Base-by-base conservation (phyloP, 2,329 filamentous ascomycete species). In the Aspergillus texensis region DNA sequence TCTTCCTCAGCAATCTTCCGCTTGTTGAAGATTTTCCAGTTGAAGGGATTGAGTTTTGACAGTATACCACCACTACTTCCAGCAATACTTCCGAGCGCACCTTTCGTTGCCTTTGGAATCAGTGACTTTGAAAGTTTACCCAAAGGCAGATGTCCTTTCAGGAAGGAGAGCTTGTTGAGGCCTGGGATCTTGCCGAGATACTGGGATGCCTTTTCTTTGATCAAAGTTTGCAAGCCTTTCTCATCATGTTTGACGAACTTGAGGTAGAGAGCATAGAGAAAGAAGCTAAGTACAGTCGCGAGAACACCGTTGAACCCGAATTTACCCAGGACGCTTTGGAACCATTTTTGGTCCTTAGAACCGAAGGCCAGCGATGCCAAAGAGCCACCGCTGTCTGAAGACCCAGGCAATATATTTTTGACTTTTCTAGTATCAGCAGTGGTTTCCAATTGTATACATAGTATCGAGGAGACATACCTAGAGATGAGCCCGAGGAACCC, bases 1-100 rank as follows among this genome's bases (percentile, higher is more conserved):
- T 65, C 60, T 56, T 62, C 55, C 39, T 65, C 62, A 19, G 60
- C 62, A 19, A 65, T 52, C 57, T 61, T 60, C 12, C 57, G 34
- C 32, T 52, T 32, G 30, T 65, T 52, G 43, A 62, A 65, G 24
- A 65, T 59, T n/a, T 41, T 62, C 46, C 46, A 50, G 14, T n/a
- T 50, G 16, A 50, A n/a, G 3, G 60, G 60, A n/a, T 65, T 62
- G 21, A 65, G 48, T 16, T 58, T 58, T 21, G 62, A 59, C 21
- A 45, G 28, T 11, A 65, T 16, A n/a, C 62, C 48, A 4, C 56
- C 54, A 19, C 60, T 50, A 36, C 32, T 60, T 26, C 62, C 62
- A 36, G 60, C 34, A 30, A 65, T 65, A 32, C 60, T 62, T 8
- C 34, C 26, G 6, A 65, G 48, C 2, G 60, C 62, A 28, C 60